Evolutionary conservation across 2,329 filamentous ascomycete genomes (phyloP).

Genomic region (Amesomyces nigricolor): DNA sequence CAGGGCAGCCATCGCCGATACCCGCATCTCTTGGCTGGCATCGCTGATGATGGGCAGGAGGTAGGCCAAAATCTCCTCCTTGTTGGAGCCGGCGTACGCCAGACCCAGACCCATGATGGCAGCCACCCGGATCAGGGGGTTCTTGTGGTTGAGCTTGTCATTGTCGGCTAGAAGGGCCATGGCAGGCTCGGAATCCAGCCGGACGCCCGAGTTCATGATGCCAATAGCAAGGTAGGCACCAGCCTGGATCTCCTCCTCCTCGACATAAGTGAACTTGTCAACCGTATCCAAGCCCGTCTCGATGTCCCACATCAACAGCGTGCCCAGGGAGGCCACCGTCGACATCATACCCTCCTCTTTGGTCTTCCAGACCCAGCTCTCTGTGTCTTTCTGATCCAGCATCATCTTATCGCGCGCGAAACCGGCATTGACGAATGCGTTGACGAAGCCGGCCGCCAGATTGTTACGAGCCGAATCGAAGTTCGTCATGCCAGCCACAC

Average conservation of each 20-base stretch:
- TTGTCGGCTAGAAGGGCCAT: conserved; percentile 77
- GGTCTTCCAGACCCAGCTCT: conserved; percentile 98
- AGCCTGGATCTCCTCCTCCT: conserved; percentile 78
- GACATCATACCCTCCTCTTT: conserved; percentile 98
- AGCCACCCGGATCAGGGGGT: conserved; percentile 69
- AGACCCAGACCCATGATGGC: conserved; percentile 95
- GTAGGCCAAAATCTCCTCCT: conserved; percentile 77
- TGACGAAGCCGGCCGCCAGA: conserved; percentile 90
- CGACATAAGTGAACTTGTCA: conserved; percentile 84
- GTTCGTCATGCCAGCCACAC: conserved; percentile 88
- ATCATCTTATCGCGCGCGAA: conserved; percentile 98
- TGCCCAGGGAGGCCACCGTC: conserved; percentile 87
- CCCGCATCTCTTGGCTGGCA: conserved; percentile 81
- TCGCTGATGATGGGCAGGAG: conserved; percentile 85
- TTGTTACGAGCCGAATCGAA: conserved; percentile 95
- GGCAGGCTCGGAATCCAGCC: conserved; percentile 83
- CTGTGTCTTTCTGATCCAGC: conserved; percentile 82
- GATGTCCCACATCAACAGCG: conserved; percentile 88
- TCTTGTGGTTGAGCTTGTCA: conserved; percentile 74
- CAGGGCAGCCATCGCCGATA: conserved; percentile 92
- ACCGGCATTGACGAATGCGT: conserved; percentile 93
- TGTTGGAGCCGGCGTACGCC: conserved; percentile 90
- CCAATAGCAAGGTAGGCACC: conserved; percentile 90
- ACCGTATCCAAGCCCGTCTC: conserved; percentile 89
- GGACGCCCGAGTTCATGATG: conserved; percentile 90